Evolutionary conservation across 148 eudicot genomes (phyloP), one percentile per base, ranked within the genome.

Genomic region (Camellia sinensis): DNA sequence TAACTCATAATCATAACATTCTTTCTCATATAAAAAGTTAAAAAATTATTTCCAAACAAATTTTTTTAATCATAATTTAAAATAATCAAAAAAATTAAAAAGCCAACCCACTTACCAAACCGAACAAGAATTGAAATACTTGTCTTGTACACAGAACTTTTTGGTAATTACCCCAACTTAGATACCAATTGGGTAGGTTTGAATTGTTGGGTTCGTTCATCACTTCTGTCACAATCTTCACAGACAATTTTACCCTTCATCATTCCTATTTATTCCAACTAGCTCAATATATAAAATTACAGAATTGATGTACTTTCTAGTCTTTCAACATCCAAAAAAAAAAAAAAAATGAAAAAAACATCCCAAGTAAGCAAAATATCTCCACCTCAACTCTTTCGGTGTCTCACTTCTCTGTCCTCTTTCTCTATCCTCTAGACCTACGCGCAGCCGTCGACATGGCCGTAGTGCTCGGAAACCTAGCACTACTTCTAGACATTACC

Each of bases 401-500:
- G 52, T 48, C 52, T 48, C 52, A 48, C 5, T 48, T 48, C 6
- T 48, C 52, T 7, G 1, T 15, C 11, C 71, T 43, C 65, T 56
- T 48, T 41, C 21, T 56, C 73, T 53, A 45, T 10, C 67, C 37
- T 56, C 65, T 13, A 29, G 44, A 18, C 15, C 50, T 37, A 73
- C 10, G 64, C 78, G n/a, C 77, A 82, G 81, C 19, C 79, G 74
- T 7, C 7, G 52, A 80, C 67, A 92, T 92, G 97, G 93, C 98
- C 67, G 84, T 87, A 2, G 88, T 86, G 7, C 78, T 89, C 67
- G 97, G 98, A 22, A 94, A 88, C 89, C 64, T 91, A 67, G 83
- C 92, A 3, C 85, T 89, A 13, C 64, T 91, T 2, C 83, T 90
- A 0, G 94, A 94, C 85, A 70, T 84, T n/a, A 48, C 81, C 4